Evolutionary conservation across 345 rosid genomes (phyloP), one percentile per base, ranked within the genome.

Genomic region (Theobroma cacao): DNA sequence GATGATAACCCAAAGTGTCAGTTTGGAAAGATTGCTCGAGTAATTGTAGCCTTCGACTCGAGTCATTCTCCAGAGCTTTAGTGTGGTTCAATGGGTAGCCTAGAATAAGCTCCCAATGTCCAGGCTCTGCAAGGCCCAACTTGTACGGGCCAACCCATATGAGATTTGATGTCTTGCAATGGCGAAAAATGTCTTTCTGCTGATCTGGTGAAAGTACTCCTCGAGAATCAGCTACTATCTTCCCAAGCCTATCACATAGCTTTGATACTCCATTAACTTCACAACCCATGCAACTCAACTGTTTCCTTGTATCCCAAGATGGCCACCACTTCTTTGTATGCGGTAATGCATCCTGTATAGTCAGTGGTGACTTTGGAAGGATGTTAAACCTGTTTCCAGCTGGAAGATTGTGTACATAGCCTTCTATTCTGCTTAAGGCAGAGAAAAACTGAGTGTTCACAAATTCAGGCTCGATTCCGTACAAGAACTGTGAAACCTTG

Each of bases 241-340:
- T 85, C 43, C 88, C 91, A 70, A 92, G 85, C 74, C 89, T 80
- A 31, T 86, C 91, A 79, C 96, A 92, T n/a, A 95, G 86, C 71
- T 66, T 81, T 79, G 89, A 74, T 62, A 78, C 65, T 38, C 89
- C 90, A 24, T 62, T 52, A 1, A 78, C 81, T 61, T 75, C 86
- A 33, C 82, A 83, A 79, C 63, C 81, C 53, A 78, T 68, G 80
- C 80, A 74, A 76, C 77, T 91, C 79, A 96, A 48, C 62, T 91
- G 89, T 83, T 84, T 89, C 89, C 99, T 90, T 1, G 94, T 85
- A 85, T 96, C 99, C 99, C 99, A 94, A 28, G 86, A 82, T 40
- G 99, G 98, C 97, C 98, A 92, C 97, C 97, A 96, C 69, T 88
- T 91, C 88, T 87, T 90, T 47, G 84, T 67, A 59, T 83, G 84